phyloP scores from a whole-genome alignment of 805 yeast genomes.

The Starmerella sp. region DNA sequence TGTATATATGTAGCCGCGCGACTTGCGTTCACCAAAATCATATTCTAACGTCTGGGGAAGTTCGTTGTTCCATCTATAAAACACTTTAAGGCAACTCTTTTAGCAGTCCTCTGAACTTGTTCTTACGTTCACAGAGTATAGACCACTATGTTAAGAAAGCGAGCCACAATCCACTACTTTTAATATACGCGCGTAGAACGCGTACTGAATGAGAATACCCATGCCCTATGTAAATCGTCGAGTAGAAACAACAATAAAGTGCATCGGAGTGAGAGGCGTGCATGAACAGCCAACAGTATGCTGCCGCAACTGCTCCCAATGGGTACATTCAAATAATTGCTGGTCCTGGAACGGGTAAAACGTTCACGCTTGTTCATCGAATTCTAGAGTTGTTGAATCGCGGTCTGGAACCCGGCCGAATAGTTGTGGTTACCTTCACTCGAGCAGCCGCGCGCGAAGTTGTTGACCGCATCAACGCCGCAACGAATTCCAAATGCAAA shows the following conservation, averaged over 20 bases:
- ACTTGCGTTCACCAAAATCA: too few species aligned
- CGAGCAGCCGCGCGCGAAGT: constrained; percentile 86
- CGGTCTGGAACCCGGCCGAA: constrained; percentile 44
- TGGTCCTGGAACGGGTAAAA: constrained; percentile 68
- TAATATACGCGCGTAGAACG: too few species aligned
- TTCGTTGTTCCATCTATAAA: too few species aligned
- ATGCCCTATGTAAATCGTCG: too few species aligned
- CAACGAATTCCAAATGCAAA: constrained; percentile 23
- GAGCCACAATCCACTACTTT: too few species aligned
- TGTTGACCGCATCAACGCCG: constrained; percentile 44
- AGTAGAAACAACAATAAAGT: background rate
- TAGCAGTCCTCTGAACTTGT: too few species aligned
- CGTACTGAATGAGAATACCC: too few species aligned
- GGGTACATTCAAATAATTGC: constrained; percentile 45
- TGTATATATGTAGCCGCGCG: background rate
- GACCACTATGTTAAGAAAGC: too few species aligned
- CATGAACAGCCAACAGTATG: constrained; percentile 35
- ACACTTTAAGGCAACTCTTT: too few species aligned
- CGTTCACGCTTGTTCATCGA: constrained; percentile 68
- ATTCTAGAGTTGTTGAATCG: constrained; percentile 57
- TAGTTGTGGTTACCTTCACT: constrained; percentile 86
- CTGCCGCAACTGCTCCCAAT: constrained; percentile 36
- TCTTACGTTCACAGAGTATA: too few species aligned
- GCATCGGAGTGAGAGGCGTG: background rate
- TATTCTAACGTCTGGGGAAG: too few species aligned